These are phyloP conservation scores for Colletotrichum caudatum DNA, from an alignment of 2,329 filamentous ascomycete species.

Conservation along the genomic window DNA sequence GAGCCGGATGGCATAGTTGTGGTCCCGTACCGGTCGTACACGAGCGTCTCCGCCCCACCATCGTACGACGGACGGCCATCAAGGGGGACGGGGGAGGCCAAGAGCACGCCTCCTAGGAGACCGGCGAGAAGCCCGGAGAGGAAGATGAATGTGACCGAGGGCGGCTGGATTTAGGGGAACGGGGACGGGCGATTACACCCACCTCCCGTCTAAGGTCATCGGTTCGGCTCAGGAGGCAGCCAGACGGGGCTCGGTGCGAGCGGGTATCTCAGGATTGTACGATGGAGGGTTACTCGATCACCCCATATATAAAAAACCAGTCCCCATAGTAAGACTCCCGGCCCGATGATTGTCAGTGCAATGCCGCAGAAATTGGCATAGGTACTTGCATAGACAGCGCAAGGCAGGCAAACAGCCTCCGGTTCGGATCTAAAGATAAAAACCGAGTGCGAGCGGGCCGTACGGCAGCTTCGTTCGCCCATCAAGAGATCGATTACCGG, in stretches of 20 bases:
- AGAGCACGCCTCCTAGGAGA: neutral
- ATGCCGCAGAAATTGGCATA: no score
- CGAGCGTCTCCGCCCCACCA: neutral
- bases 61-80: neutral
- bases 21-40: neutral
- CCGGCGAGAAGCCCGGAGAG: slow-evolving; percentile 4
- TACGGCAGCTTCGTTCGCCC: neutral
- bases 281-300: neutral
- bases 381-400: neutral
- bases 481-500: neutral
- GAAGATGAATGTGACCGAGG: slow-evolving; percentile 1
- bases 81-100: neutral
- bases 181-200: neutral
- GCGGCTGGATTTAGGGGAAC: slow-evolving; percentile 3
- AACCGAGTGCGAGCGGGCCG: neutral
- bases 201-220: neutral
- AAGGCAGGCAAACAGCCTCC: neutral
- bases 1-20: neutral
- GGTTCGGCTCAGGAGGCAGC: neutral
- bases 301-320: neutral
- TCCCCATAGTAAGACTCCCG: neutral
- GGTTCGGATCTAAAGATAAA: neutral
- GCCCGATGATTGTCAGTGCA: neutral
- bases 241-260: neutral
- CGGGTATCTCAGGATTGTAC: neutral